phyloP scores from a whole-genome alignment of 768 basidiomycete species.

The Rhodotorula taiwanensis region DNA sequence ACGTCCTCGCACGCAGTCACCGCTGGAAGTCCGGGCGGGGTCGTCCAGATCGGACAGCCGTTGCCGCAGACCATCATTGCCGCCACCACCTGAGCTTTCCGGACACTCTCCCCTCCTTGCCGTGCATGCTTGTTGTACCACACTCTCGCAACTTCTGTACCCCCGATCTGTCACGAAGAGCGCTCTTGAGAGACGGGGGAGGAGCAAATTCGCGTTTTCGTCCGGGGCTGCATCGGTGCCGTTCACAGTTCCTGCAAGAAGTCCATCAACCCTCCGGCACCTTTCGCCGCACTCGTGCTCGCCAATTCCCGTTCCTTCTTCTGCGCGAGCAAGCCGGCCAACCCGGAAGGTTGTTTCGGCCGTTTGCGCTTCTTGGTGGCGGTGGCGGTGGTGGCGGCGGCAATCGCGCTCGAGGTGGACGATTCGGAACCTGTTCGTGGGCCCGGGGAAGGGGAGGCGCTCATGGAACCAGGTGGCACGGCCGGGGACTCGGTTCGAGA shows the following conservation, averaged over 20 bases:
- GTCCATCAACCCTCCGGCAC: slow-evolving; percentile 7
- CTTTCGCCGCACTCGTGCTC: background rate
- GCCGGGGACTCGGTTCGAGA: too few species aligned
- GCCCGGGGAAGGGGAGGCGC: background rate
- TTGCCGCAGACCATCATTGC: background rate
- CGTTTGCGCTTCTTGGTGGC: slow-evolving; percentile 24
- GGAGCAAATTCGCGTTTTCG: too few species aligned
- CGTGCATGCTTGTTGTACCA: too few species aligned
- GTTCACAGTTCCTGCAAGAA: slow-evolving; percentile 23
- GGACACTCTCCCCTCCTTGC: too few species aligned
- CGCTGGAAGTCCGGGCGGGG: background rate
- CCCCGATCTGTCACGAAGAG: too few species aligned
- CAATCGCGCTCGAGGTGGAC: background rate
- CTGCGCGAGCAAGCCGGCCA: slow-evolving; percentile 26
- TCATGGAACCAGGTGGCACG: background rate
- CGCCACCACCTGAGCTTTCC: too few species aligned
- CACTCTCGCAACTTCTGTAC: too few species aligned
- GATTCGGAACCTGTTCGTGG: too few species aligned
- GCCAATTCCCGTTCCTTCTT: slow-evolving; percentile 20
- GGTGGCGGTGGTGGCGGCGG: background rate
- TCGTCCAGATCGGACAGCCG: background rate
- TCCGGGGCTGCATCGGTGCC: too few species aligned
- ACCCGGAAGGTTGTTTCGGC: slow-evolving; percentile 14
- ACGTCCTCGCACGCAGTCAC: slow-evolving; percentile 1
- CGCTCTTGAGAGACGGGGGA: too few species aligned